Conservation (phyloP, 208 protist species). For the Naegleria lovaniensis region DNA sequence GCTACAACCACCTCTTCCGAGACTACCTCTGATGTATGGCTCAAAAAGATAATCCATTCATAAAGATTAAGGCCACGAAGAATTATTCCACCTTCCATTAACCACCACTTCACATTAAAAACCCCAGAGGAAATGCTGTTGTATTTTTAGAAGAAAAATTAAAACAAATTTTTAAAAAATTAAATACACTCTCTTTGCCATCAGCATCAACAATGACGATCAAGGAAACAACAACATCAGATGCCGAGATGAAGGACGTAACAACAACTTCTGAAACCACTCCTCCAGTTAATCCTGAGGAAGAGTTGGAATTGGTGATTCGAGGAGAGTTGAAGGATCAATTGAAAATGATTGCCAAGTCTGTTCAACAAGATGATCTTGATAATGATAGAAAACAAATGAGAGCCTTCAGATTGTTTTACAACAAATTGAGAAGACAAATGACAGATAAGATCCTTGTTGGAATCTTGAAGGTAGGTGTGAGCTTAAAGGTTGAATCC, state of each 20-base stretch:
- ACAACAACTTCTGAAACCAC: background rate
- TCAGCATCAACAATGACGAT: background rate
- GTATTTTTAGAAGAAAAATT: background rate
- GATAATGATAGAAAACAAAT: background rate
- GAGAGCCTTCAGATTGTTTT: background rate
- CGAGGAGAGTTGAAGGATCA: background rate
- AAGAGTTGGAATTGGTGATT: background rate
- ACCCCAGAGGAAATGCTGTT: background rate
- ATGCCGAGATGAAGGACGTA: background rate
- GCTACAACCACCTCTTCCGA: background rate
- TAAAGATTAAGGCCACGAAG: background rate
- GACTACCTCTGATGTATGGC: background rate
- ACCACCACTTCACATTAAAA: too few relatives aligned
- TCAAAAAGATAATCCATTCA: background rate
- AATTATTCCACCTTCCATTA: too few relatives aligned
- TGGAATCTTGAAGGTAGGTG: background rate
- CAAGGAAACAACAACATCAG: background rate
- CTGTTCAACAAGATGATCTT: background rate
- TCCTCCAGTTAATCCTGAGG: background rate
- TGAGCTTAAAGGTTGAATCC: background rate
- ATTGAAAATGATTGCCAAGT: background rate
- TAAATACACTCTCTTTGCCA: background rate
- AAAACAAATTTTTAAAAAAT: background rate
- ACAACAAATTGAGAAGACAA: background rate
- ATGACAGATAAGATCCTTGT: background rate